phyloP scores from a whole-genome alignment of 108 stramenopile species.

The Skeletonema potamos region DNA sequence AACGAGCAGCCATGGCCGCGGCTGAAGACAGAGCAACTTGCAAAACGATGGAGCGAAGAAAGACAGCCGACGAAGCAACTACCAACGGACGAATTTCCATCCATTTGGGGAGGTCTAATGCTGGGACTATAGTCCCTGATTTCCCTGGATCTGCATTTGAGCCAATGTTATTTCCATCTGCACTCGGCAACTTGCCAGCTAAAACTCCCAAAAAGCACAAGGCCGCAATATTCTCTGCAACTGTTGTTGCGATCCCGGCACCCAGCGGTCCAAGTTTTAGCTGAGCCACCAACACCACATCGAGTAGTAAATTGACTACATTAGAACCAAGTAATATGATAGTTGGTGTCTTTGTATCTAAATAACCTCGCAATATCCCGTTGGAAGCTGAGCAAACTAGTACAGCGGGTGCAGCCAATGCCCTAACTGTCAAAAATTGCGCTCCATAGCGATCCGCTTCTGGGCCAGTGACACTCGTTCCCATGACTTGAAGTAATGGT shows the following conservation, averaged over 20 bases:
- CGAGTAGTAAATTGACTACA: conserved; percentile 68
- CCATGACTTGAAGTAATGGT: conserved; percentile 74
- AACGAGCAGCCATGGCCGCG: conserved; percentile 78
- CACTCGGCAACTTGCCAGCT: conserved; percentile 63
- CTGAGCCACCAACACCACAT: conserved; percentile 63
- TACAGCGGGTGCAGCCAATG: conserved; percentile 80
- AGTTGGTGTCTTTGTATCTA: conserved; percentile 83
- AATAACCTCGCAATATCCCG: conserved; percentile 81
- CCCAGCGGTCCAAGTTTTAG: conserved; percentile 71
- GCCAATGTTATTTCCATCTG: conserved; percentile 21
- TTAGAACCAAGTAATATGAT: conserved; percentile 70
- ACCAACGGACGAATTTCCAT: conserved; percentile 65
- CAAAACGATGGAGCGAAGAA: conserved; percentile 68
- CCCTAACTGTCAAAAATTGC: conserved; percentile 64
- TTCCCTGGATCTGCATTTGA: conserved; percentile 3
- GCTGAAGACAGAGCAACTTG: conserved; percentile 75
- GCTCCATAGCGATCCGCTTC: conserved; percentile 63
- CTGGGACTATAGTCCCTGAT: conserved; percentile 44
- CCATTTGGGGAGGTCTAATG: conserved; percentile 72
- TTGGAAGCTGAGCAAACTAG: conserved; percentile 78
- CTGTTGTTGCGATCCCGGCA: conserved; percentile 85
- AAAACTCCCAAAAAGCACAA: conserved; percentile 70
- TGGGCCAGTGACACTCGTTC: conserved; percentile 62
- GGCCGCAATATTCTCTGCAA: conserved; percentile 83
- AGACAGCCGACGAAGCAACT: conserved; percentile 78